Conservation (phyloP, 2,329 filamentous ascomycete genomes). For the Cercospora beticola region DNA sequence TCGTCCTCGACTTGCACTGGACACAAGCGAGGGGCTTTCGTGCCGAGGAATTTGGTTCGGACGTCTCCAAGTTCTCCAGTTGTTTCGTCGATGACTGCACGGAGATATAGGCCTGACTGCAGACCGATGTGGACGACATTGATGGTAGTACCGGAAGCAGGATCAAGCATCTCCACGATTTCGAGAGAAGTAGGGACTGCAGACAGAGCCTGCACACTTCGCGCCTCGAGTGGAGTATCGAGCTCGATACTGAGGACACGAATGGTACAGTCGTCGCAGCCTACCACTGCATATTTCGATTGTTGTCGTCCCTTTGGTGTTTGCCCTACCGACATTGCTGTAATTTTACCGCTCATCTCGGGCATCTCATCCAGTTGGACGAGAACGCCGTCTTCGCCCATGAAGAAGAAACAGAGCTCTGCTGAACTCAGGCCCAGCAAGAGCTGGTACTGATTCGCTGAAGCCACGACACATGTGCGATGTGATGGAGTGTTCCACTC, state of each 20-base stretch:
- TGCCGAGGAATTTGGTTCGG: constrained; percentile 87
- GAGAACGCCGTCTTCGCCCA: constrained; percentile 92
- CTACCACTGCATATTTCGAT: constrained; percentile 91
- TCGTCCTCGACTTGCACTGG: constrained; percentile 84
- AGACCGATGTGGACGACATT: constrained; percentile 95
- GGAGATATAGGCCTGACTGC: constrained; percentile 90
- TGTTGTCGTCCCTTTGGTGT: constrained; percentile 86
- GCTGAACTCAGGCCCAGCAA: constrained; percentile 91
- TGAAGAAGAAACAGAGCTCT: constrained; percentile 97
- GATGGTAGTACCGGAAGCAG: constrained; percentile 81
- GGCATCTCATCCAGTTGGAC: constrained; percentile 72
- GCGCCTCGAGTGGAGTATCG: constrained; percentile 86
- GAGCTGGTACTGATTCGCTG: constrained; percentile 90
- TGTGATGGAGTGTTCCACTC: constrained; percentile 94
- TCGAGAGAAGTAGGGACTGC: constrained; percentile 84
- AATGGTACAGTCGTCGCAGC: constrained; percentile 94
- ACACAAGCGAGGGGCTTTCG: constrained; percentile 85
- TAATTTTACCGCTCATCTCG: constrained; percentile 93
- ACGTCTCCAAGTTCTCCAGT: constrained; percentile 96
- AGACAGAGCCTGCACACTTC: constrained; percentile 90
- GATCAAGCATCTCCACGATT: constrained; percentile 95
- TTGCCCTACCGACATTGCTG: constrained; percentile 87
- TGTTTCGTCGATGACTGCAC: constrained; percentile 90
- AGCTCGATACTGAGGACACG: constrained; percentile 58
- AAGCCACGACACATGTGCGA: constrained; percentile 89